Evolutionary conservation across 345 rosid species (phyloP).

Genomic region (Reutealis trisperma): DNA sequence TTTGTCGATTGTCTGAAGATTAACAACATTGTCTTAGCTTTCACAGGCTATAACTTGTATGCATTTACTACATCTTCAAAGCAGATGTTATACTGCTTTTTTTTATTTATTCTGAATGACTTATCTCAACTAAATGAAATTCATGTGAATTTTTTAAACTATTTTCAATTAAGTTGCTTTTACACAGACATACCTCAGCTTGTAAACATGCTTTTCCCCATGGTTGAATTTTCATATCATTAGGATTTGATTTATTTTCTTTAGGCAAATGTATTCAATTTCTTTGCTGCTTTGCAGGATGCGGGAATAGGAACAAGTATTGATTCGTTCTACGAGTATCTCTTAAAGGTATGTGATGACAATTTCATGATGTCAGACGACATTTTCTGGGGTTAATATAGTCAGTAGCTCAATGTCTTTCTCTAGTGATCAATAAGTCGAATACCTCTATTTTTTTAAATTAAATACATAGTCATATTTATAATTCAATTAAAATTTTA

Average conservation of each 20-base stretch:
- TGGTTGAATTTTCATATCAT: conserved; percentile 1
- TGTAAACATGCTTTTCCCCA: neutral
- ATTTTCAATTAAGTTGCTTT: conserved; percentile 8
- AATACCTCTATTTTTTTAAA: neutral
- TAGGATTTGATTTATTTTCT: neutral
- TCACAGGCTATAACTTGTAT: neutral
- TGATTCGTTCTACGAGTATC: conserved; percentile 97
- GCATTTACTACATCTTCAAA: neutral
- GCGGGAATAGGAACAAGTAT: conserved; percentile 99
- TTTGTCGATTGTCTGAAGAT: neutral
- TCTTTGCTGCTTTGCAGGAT: conserved; percentile 65
- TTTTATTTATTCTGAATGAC: neutral
- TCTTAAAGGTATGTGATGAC: conserved; percentile 61
- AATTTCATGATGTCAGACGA: neutral
- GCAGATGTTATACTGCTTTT: neutral
- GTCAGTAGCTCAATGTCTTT: neutral
- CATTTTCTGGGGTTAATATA: neutral
- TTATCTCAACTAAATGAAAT: neutral
- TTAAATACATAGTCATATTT: neutral
- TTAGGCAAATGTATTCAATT: conserved; percentile 6
- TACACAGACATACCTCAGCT: neutral
- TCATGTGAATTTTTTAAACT: neutral
- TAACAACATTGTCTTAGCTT: neutral
- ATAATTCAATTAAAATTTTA: neutral
- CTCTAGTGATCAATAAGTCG: neutral